Percentiles rank a stretch among this genome's conserved stretches.
Conservation (phyloP, 208 protist genomes). For the Leishmania turanica region DNA sequence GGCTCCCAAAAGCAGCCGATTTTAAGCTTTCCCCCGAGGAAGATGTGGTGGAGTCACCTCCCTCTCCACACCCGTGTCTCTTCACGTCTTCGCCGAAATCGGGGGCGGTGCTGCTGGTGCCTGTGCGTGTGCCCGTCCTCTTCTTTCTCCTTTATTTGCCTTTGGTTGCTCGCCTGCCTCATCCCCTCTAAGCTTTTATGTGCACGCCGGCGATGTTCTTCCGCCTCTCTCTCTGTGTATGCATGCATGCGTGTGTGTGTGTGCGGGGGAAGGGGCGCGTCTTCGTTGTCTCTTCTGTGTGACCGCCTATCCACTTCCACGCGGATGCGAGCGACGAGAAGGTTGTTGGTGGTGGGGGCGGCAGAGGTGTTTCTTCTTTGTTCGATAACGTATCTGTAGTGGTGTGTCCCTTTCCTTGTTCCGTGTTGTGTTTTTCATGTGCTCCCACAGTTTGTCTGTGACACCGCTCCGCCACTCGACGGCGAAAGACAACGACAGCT, state of each 20-base stretch:
- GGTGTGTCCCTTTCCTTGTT: neutral
- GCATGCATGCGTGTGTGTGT: neutral
- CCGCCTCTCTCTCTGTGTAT: neutral
- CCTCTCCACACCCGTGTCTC: neutral
- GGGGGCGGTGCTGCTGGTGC: neutral
- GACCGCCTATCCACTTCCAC: neutral
- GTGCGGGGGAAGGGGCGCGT: neutral
- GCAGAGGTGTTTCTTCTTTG: neutral
- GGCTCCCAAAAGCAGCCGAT: conserved; percentile 48
- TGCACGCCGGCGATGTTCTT: neutral
- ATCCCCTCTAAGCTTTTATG: neutral
- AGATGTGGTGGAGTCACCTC: neutral
- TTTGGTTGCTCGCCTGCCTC: neutral
- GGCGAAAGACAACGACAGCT: neutral
- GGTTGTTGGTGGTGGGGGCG: neutral
- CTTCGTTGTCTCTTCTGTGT: neutral
- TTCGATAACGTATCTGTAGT: neutral
- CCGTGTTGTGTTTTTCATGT: neutral
- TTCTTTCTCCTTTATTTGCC: neutral
- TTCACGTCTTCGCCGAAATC: neutral
- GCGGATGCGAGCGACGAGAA: neutral
- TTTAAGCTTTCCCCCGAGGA: conserved; percentile 27
- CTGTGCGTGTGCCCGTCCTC: neutral
- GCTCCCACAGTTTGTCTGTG: conserved; percentile 1
- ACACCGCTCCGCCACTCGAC: neutral